Base-by-base conservation (phyloP, 257 asterid genomes). In the Solanum dulcamara region DNA sequence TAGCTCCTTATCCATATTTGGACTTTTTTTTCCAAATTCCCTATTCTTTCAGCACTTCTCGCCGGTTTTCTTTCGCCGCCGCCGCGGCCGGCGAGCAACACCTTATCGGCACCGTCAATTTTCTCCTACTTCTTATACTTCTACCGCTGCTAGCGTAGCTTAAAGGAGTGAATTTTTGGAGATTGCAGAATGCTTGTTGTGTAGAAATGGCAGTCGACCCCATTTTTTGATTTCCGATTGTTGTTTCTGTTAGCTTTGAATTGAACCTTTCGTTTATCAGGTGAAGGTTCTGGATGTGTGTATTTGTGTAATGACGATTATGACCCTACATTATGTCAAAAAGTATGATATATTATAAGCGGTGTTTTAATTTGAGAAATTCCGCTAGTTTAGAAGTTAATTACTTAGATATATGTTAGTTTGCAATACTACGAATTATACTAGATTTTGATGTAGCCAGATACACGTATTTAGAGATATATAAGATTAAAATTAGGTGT, bases 41-140 rank as follows among this genome's bases (percentile, higher is more conserved):
- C 46, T 18, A 6, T 68, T 10, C 28, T 33, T 68, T 94, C 84
- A 95, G 81, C 59, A 90, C 89, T 59, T 87, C 87, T 30, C 79
- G 86, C 86, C 90, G 86, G 50, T 70, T 88, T 87, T 93, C 88
- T 85, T 82, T 86, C 90, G 91, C 88, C 75, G 80, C 82, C 77
- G 92, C 75, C 38, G 60, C 90, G 84, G 90, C 71, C 20, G 42
- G 42, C 28, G 87, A 89, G 1, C 80, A 71, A n/a, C 80, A 37
- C 80, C 50, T 20, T 84, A 87, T 50, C 18, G 46, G 44, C 22
- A 88, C 89, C 18, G 38, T 32, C 4, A 14, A 24, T 42, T 42
- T 64, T 28, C 72, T 28, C 22, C 14, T 28, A 13, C 37, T 44
- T 24, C 22, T 40, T 26, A 44, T 2, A 28, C 40, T 75, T 75